Percentiles rank a stretch among this genome's conserved stretches.
Conservation (phyloP, 805 yeast species). For the Candida maesae region DNA sequence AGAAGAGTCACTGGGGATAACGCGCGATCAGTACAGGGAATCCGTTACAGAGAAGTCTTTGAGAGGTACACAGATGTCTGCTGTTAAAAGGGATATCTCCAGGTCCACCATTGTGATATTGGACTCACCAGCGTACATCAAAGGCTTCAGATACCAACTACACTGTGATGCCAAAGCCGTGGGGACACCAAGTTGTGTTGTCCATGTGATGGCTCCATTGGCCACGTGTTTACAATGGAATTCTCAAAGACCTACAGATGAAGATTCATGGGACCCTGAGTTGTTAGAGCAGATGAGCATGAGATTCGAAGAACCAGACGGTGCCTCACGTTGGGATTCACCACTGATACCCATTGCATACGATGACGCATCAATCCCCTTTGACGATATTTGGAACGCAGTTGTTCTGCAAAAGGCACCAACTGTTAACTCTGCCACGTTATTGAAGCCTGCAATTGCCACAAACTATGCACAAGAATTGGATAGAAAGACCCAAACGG, state of each 20-base stretch:
- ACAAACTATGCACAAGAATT: slow-evolving; percentile 73
- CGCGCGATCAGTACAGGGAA: slow-evolving; percentile 63
- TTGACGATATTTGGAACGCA: slow-evolving; percentile 65
- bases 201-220: slow-evolving; percentile 71
- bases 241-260: slow-evolving; percentile 23
- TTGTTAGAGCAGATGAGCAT: slow-evolving; percentile 66
- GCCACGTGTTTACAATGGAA: slow-evolving; percentile 67
- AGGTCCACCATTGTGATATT: slow-evolving; percentile 71
- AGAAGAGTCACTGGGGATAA: slow-evolving; percentile 75
- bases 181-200: slow-evolving; percentile 76
- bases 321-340: slow-evolving; percentile 86
- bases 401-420: slow-evolving; percentile 51
- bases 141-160: slow-evolving; percentile 92
- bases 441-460: slow-evolving; percentile 74
- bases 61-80: slow-evolving; percentile 82
- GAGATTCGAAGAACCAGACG: slow-evolving; percentile 93
- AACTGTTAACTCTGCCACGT: slow-evolving; percentile 81
- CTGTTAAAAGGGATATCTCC: slow-evolving; percentile 77
- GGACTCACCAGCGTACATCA: slow-evolving; percentile 85
- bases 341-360: slow-evolving; percentile 71
- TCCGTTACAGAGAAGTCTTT: slow-evolving; percentile 75
- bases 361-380: slow-evolving; percentile 51
- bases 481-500: slow-evolving; percentile 65
- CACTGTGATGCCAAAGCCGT: slow-evolving; percentile 89
- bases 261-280: slow-evolving; percentile 57